phyloP scores from a whole-genome alignment of 2,329 filamentous ascomycete genomes.

The Colletotrichum viniferum region DNA sequence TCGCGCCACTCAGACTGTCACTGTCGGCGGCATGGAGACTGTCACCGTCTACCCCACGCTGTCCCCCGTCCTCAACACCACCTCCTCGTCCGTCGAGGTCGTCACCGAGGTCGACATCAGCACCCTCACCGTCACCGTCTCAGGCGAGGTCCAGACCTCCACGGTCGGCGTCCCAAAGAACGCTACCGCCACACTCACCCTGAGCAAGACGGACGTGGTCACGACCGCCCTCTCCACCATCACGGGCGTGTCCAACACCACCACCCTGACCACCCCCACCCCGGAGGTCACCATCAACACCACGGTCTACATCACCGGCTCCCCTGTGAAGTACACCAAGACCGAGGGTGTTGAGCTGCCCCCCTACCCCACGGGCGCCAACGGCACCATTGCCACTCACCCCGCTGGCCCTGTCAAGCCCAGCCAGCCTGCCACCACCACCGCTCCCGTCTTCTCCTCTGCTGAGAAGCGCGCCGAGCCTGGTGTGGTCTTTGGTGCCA shows the following conservation, averaged over 20 bases:
- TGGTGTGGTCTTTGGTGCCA: conserved; percentile 25
- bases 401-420: background rate
- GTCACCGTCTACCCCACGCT: conserved; percentile 1
- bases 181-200: conserved; percentile 36
- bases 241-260: conserved; percentile 15
- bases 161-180: conserved; percentile 18
- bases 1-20: conserved; percentile 16
- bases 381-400: conserved; percentile 23
- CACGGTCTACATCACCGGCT: conserved; percentile 27
- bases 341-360: conserved; percentile 27
- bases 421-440: background rate
- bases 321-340: conserved; percentile 18
- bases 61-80: conserved; percentile 20
- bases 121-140: conserved; percentile 31
- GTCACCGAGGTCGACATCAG: conserved; percentile 30
- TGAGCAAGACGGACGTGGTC: conserved; percentile 13
- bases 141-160: conserved; percentile 20
- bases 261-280: background rate
- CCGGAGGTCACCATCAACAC: conserved; percentile 1
- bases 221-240: conserved; percentile 17
- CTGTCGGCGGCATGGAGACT: background rate
- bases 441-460: conserved; percentile 33
- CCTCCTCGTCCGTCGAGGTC: conserved; percentile 24
- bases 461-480: conserved; percentile 36
- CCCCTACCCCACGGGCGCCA: conserved; percentile 24